Percentiles rank a stretch among this genome's conserved stretches.
Conservation (phyloP, 1,284 basidiomycete genomes). For the Leccinum holopus region DNA sequence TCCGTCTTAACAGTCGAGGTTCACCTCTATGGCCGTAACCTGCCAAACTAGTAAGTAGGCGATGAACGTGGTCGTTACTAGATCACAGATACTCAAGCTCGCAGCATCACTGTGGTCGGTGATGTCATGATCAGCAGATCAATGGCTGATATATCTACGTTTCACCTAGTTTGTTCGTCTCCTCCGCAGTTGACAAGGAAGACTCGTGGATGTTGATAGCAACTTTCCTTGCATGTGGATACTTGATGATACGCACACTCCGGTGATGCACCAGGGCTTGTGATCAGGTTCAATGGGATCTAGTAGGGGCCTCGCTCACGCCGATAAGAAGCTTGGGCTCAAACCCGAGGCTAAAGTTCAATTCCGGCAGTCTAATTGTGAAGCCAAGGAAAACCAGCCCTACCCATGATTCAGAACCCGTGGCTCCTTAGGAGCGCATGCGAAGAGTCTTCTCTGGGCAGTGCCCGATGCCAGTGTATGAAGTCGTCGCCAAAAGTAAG, state of each 20-base stretch:
- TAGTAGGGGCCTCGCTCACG: neutral
- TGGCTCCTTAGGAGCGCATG: neutral
- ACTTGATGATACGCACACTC: neutral
- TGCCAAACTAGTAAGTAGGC: neutral
- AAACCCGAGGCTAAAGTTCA: neutral
- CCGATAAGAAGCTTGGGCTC: neutral
- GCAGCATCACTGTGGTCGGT: neutral
- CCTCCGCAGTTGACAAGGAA: neutral
- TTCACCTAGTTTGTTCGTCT: neutral
- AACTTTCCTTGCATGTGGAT: neutral
- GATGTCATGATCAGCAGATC: neutral
- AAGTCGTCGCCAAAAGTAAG: neutral
- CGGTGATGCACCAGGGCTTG: neutral
- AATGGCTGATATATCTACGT: neutral
- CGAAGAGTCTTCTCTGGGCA: neutral
- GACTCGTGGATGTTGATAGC: neutral
- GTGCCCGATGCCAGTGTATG: neutral
- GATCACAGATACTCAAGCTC: neutral
- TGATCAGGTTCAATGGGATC: neutral
- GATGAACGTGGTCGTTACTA: neutral
- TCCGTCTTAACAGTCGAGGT: constrained; percentile 35
- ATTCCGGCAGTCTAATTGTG: neutral
- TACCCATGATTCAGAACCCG: neutral
- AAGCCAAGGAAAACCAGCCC: neutral
- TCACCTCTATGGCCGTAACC: neutral